Evolutionary conservation across 208 protist species (phyloP), one percentile per base, ranked within the genome.

Genomic region (Acanthamoeba lenticulata): DNA sequence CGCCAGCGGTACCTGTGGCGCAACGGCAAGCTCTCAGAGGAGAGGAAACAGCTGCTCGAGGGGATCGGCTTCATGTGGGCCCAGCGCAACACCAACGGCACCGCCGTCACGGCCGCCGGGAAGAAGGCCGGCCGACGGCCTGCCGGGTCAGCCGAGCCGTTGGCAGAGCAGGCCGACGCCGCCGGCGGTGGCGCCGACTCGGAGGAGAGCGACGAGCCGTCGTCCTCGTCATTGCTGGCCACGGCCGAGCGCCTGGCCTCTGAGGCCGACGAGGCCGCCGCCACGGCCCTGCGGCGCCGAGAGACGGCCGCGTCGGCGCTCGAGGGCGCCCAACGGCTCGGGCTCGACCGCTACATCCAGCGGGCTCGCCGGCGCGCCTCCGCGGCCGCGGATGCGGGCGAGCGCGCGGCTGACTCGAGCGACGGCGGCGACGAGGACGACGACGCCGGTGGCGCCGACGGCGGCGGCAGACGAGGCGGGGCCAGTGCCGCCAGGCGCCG

Each of bases 11-110:
- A 86, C 13, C 77, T 86, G 77, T 86, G 77, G 77, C 77, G 77
- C 44, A 86, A 86, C 34, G 77, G 77, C 29, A 86, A 86, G 45
- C 77, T 86, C 77, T 86, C 77, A 86, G 77, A 86, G 40, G 77
- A 86, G 77, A 86, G 77, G 45, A 86, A 57, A 32, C 42, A 38
- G n/a, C 57, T 86, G 44, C 57, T 86, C 13, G 77, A 86, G 29
- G 77, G 44, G 15, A 86, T 86, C 40, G 77, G 77, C 44, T 86
- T 86, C 44, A 44, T 86, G 40, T 86, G 77, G 77, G 77, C 77
- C n/a, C 77, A 86, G 15, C 77, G 77, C 77, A 52, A 52, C 74
- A 42, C 27, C 42, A 83, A 17, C 27, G n/a, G 15, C 57, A 67
- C 13, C 62, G 32, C 17, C 21, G 55, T 5, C 60, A 44, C 40